These are phyloP conservation scores for Pilaira anomala DNA, from an alignment of 192 early-diverging fungal genomes.

Conservation along the genomic window DNA sequence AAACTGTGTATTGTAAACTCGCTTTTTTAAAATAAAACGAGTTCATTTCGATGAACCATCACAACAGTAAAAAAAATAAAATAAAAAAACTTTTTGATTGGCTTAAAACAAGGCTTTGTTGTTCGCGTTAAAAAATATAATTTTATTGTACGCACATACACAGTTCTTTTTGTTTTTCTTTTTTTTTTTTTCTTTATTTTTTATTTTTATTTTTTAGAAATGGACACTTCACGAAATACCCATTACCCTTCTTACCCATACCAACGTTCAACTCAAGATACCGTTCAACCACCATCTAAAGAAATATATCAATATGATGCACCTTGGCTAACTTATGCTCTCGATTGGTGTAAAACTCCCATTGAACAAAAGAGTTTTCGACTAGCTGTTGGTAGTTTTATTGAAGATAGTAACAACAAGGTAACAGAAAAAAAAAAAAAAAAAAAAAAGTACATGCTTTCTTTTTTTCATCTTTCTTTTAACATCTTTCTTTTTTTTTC, in stretches of 20 bases:
- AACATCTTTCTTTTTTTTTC: not conserved
- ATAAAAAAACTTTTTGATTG: too few species aligned
- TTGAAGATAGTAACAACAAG: constrained; percentile 70
- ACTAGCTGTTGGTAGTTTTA: constrained; percentile 78
- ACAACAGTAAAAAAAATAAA: too few species aligned
- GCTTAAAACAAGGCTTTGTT: too few species aligned
- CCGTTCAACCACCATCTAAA: constrained; percentile 40
- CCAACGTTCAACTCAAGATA: constrained; percentile 18
- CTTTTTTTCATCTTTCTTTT: not conserved
- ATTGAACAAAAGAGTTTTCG: constrained; percentile 67
- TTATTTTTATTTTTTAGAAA: not conserved
- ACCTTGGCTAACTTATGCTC: constrained; percentile 81
- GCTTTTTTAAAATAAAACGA: too few species aligned
- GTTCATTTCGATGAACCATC: too few species aligned
- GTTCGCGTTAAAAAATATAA: too few species aligned
- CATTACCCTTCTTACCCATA: constrained; percentile 18
- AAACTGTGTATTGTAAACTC: too few species aligned
- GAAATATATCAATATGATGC: constrained; percentile 82
- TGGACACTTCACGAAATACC: constrained; percentile 17
- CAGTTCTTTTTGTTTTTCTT: not conserved
- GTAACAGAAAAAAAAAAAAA: constrained; percentile 21
- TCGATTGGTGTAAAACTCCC: constrained; percentile 80
- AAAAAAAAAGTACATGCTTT: not conserved
- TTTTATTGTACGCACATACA: not conserved
- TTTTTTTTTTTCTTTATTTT: not conserved